A percentile compares a stretch with the other conserved stretches of the same genome.
Evolutionary conservation across 805 yeast species (phyloP).

Genomic region (Ogataea trehaloabstinens): DNA sequence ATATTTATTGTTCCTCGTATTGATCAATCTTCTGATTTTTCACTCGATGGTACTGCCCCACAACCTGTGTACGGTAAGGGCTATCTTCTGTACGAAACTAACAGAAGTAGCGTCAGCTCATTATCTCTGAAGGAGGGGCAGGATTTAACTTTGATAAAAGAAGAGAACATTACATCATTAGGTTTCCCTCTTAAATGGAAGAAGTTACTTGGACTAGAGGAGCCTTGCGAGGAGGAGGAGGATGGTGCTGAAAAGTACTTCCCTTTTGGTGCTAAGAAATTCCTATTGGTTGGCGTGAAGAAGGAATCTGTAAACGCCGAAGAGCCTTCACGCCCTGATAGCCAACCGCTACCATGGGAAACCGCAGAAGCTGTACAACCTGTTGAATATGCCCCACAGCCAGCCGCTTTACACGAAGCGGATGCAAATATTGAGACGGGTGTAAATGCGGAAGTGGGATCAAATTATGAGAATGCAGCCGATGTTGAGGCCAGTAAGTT

Average conservation of each 20-base stretch:
- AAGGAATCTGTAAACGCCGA: slow-evolving; percentile 9
- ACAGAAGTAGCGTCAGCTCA: slow-evolving; percentile 3
- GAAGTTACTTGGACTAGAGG: slow-evolving; percentile 14
- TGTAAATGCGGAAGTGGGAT: no score
- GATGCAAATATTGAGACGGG: no score
- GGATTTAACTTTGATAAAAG: slow-evolving; percentile 18
- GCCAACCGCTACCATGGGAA: background rate
- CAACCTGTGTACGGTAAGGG: slow-evolving; percentile 12
- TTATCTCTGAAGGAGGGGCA: slow-evolving; percentile 7
- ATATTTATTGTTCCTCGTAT: slow-evolving; percentile 24
- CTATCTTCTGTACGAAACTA: slow-evolving; percentile 12
- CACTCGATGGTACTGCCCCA: slow-evolving; percentile 1
- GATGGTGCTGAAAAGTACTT: slow-evolving; percentile 14
- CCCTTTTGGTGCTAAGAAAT: slow-evolving; percentile 29
- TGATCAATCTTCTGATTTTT: background rate
- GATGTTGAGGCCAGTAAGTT: slow-evolving; percentile 9
- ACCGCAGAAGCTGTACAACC: no score
- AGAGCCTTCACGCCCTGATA: background rate
- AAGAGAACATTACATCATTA: slow-evolving; percentile 24
- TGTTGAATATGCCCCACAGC: no score
- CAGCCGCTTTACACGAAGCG: no score
- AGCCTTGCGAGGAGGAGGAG: slow-evolving; percentile 9
- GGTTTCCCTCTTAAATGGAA: slow-evolving; percentile 30
- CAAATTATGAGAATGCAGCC: background rate
- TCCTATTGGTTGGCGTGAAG: slow-evolving; percentile 24